Evolutionary conservation across 805 yeast species (phyloP), one percentile per base, ranked within the genome.

Genomic region (Yarrowia hollandica): DNA sequence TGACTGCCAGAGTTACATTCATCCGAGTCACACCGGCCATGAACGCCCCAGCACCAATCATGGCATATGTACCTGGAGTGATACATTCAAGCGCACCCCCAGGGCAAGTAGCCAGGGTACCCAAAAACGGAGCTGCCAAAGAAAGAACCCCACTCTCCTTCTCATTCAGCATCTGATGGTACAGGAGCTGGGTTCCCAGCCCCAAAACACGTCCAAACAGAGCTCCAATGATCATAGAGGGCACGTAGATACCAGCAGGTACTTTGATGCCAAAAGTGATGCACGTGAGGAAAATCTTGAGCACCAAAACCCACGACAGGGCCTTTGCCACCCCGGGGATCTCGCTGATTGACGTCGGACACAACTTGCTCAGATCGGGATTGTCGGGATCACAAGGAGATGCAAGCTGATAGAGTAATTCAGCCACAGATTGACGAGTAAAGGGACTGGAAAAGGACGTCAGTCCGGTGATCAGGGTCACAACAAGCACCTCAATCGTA

Each of bases 1-100:
- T 87, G 11, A 94, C 88, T 1, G 91, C 98, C 34, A 94, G 96
- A 0, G 98, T 85, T 12, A 92, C 84, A 0, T 96, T 89, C 65
- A 94, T 76, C 66, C 94, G 91, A 7, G 97, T 94, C 33, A 94
- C 94, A 3, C 99, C 99, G 68, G 96, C 85, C 60, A 94, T 76
- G 1, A 96, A 88, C 5, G 97, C 96, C 0, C 94, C 98, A 0
- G 99, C 98, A 2, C 99, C 99, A 25, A 94, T 76, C 67, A 92
- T 88, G 0, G 99, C 97, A 70, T 92, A 94, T 0, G 96, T 86
- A 0, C 98, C 99, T 0, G 97, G 91, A 6, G 90, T 87, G 22
- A 92, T 82, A 64, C 65, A 79, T 23, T 35, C 15, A 14, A 60
- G 61, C 14, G 58, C 34, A 2, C 59, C 38, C 10, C 58, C 58